Conservation (phyloP, 2,329 filamentous ascomycete species). For the Ascochyta fabae region DNA sequence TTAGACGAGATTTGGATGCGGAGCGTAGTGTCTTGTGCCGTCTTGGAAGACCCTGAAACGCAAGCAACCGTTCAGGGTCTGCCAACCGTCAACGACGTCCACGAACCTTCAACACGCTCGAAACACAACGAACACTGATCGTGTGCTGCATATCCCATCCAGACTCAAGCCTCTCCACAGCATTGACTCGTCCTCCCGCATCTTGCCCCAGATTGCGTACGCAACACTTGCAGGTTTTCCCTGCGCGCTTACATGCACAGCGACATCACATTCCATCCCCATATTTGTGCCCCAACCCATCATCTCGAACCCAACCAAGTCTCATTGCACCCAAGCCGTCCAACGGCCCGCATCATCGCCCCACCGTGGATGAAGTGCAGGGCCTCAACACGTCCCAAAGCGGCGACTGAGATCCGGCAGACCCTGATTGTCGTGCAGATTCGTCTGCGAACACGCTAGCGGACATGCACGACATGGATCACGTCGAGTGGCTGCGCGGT, state of each 20-base stretch:
- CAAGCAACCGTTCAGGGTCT: constrained; percentile 9
- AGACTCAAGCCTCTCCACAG: neutral
- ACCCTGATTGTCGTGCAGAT: constrained; percentile 9
- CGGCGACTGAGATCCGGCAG: neutral
- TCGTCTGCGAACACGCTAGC: neutral
- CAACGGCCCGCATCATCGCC: constrained; percentile 9
- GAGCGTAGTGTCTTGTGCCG: neutral
- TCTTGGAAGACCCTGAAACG: constrained; percentile 13
- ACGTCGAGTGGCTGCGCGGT: neutral
- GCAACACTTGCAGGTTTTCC: neutral
- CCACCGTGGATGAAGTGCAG: neutral
- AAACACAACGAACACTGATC: neutral
- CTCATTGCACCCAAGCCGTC: neutral
- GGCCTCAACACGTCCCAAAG: constrained; percentile 15
- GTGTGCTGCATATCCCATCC: neutral
- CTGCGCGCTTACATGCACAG: constrained; percentile 1
- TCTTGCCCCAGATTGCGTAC: constrained; percentile 1
- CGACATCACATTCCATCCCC: neutral
- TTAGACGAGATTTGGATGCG: neutral
- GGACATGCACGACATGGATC: constrained; percentile 1
- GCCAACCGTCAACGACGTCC: too few species aligned
- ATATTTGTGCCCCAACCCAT: too few species aligned
- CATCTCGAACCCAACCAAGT: too few species aligned
- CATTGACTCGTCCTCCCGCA: constrained; percentile 4
- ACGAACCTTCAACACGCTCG: neutral